Evolutionary conservation across 1,139 yeast species (phyloP).

Genomic region (Yamadazyma pseudoaaseri): DNA sequence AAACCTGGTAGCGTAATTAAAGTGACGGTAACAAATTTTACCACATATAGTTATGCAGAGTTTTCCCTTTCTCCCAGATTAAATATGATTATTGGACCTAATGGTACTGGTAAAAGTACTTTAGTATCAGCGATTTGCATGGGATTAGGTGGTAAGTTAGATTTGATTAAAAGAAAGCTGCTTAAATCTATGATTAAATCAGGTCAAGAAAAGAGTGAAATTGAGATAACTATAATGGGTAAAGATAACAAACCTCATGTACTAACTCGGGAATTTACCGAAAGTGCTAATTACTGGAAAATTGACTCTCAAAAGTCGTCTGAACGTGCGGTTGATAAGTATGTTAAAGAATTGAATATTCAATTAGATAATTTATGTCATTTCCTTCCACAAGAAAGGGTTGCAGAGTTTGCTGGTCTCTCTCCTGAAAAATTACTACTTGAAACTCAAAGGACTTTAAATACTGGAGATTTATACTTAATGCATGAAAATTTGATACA

Average conservation of each 20-base stretch:
- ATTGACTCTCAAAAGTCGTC: conserved; percentile 46
- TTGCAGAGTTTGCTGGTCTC: conserved; percentile 85
- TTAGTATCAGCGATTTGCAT: conserved; percentile 91
- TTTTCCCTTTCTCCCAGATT: conserved; percentile 79
- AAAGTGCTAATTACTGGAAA: conserved; percentile 58
- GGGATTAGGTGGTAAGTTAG: conserved; percentile 82
- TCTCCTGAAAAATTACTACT: conserved; percentile 70
- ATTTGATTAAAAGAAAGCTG: conserved; percentile 75
- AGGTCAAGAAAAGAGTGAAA: conserved; percentile 55
- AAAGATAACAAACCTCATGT: conserved; percentile 24
- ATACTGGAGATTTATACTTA: conserved; percentile 54
- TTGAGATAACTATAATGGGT: conserved; percentile 67
- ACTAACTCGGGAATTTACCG: conserved; percentile 39
- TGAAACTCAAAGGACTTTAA: conserved; percentile 83
- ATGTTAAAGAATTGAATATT: conserved; percentile 58
- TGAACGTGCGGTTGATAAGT: conserved; percentile 45
- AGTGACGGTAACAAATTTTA: conserved; percentile 70
- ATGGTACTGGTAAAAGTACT: conserved; percentile 95
- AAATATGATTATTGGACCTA: conserved; percentile 95
- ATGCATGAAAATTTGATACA: conserved; percentile 59
- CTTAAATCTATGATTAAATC: conserved; percentile 74
- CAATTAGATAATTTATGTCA: conserved; percentile 93
- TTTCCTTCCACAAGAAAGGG: conserved; percentile 93
- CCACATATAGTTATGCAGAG: conserved; percentile 77
- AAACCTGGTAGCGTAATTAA: conserved; percentile 68